Percentiles rank a stretch among this genome's conserved stretches.
Evolutionary conservation across 257 asterid species (phyloP).

Genomic region (Nicotiana paniculata): DNA sequence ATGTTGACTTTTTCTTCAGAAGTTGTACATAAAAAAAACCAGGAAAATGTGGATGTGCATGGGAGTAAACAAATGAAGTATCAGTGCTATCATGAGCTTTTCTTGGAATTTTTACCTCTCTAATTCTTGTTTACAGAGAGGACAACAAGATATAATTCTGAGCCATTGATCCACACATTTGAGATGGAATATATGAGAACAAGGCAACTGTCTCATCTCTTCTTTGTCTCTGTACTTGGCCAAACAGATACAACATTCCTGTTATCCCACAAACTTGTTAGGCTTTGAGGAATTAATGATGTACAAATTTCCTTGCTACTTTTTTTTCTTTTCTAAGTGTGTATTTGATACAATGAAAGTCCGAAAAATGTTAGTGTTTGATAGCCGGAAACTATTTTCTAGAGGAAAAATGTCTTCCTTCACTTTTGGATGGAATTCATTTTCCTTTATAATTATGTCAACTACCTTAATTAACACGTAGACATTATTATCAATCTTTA

Average conservation of each 20-base stretch:
- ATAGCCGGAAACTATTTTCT: too few relatives aligned
- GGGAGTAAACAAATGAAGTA: background rate
- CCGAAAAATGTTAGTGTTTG: too few relatives aligned
- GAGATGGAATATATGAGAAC: constrained; percentile 73
- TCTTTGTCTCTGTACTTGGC: constrained; percentile 75
- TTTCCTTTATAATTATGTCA: too few relatives aligned
- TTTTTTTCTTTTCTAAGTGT: too few relatives aligned
- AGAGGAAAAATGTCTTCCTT: too few relatives aligned
- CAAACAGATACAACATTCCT: constrained; percentile 94
- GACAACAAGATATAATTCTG: constrained; percentile 72
- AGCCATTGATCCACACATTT: constrained; percentile 97
- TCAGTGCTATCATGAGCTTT: background rate
- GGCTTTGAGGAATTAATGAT: too few relatives aligned
- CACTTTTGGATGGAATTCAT: too few relatives aligned
- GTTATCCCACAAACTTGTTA: constrained; percentile 7
- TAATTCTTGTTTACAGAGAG: constrained; percentile 44
- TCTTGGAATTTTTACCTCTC: constrained; percentile 14
- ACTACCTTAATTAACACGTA: too few relatives aligned
- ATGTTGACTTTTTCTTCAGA: background rate
- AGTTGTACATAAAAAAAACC: background rate
- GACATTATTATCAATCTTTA: too few relatives aligned
- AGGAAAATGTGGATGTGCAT: background rate
- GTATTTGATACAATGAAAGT: too few relatives aligned
- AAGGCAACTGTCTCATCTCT: constrained; percentile 77
- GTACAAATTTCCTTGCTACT: too few relatives aligned